These are phyloP conservation scores for Rhizopogon salebrosus DNA, from an alignment of 768 basidiomycete species.

Conservation along the genomic window DNA sequence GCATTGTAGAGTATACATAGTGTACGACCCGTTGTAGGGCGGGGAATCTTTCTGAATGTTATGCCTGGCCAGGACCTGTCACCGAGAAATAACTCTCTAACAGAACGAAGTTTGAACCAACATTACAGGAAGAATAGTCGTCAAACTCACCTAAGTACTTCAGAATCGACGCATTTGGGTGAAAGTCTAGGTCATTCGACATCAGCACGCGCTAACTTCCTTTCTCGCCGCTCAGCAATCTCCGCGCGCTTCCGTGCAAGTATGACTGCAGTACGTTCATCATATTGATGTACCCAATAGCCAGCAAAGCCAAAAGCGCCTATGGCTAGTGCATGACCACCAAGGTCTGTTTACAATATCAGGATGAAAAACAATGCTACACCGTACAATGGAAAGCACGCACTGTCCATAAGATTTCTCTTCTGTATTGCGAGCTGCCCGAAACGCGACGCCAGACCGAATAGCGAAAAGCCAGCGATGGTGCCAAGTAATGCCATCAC, in stretches of 20 bases:
- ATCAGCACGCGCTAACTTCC: constrained; percentile 29
- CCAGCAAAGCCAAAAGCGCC: constrained; percentile 66
- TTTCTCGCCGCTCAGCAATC: constrained; percentile 47
- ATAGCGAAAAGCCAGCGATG: constrained; percentile 71
- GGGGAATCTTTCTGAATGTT: too few species aligned
- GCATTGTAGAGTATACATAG: too few species aligned
- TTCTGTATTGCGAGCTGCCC: constrained; percentile 86
- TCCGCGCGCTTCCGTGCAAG: constrained; percentile 59
- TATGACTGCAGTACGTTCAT: constrained; percentile 53
- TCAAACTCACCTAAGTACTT: constrained; percentile 14
- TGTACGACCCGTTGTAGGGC: too few species aligned
- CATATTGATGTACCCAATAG: constrained; percentile 71
- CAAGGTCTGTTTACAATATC: constrained; percentile 48
- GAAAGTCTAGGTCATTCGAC: constrained; percentile 14
- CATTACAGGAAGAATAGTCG: background rate
- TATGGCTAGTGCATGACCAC: constrained; percentile 66
- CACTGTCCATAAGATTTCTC: constrained; percentile 75
- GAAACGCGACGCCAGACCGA: constrained; percentile 79
- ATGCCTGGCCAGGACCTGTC: too few species aligned
- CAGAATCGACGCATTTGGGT: background rate
- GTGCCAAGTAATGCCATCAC: constrained; percentile 63
- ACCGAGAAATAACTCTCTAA: too few species aligned
- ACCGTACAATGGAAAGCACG: constrained; percentile 28
- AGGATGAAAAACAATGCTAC: background rate
- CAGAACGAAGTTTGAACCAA: background rate